Evolutionary conservation across 345 rosid species (phyloP), one percentile per base, ranked within the genome.

Genomic region (Cardiospermum halicacabum): DNA sequence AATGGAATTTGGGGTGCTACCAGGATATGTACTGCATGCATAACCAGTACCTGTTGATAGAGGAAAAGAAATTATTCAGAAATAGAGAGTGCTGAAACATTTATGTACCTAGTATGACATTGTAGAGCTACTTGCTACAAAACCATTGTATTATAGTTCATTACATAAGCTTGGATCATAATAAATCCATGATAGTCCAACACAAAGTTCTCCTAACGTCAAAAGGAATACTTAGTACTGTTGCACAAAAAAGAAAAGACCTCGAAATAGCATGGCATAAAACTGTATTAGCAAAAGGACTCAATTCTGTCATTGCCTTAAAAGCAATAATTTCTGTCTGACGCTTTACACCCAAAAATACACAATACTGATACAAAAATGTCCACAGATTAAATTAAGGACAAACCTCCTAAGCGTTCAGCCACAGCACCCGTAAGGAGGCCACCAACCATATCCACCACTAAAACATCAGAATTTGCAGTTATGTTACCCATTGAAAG

Each of bases 361-460:
- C 25, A 58, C 34, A 12, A 27, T 43, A 10, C 51, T 19, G 19
- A 21, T 24, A 43, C 45, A 67, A 0, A 59, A 60, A 24, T 30
- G 53, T 16, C 34, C 37, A 25, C 4, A 25, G 62, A 6, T 56
- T 32, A 68, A 56, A 37, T 53, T 65, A 21, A 34, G 18, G 18
- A 5, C 64, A 47, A 64, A 91, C 97, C 97, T 78, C 97, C 97
- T 76, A 88, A 74, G 45, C 96, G 83, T 70, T 91, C 97, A 55
- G 97, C 96, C 64, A 94, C 92, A 40, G 96, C 97, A 73, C 97
- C 97, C 68, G 96, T 84, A 67, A 94, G 69, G 67, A 94, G 92
- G 39, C 97, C 99, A 70, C 96, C 97, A 73, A 89, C 87, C 89
- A 80, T 82, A 82, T 94, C 99, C 59, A 85, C 81, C 30, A 91